Evolutionary conservation across 2,329 filamentous ascomycete genomes (phyloP), one percentile per base, ranked within the genome.

Genomic region (Fusarium sp.): DNA sequence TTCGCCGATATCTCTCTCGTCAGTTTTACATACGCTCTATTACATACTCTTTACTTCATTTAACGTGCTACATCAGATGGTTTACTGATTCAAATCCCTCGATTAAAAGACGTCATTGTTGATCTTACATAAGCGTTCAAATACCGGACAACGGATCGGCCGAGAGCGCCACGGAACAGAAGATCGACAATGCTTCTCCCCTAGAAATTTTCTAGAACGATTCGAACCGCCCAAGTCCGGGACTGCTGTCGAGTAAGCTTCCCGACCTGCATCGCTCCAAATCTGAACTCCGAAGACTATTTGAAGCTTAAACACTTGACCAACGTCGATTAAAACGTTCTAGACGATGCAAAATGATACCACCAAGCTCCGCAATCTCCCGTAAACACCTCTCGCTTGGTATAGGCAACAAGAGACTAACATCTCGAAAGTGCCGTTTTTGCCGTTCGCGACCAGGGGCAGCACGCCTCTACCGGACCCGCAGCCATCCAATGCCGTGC

Each of bases 181-280:
- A 49, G 59, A 44, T 56, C 59, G 31, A 33, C 51, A 11, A 6
- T 49, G 47, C 49, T n/a, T 49, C 11, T 39, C 35, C 26, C 44
- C 57, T 60, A 58, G 64, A 66, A 66, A 47, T 24, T 28, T 66
- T 67, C 64, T 41, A 58, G 64, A 67, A 67, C 13, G 24, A 20
- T 36, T 52, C 4, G n/a, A 52, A 52, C 8, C 48, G 31, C 22
- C 47, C 31, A 39, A 33, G 35, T 26, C 36, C 35, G 36, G 15
- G n/a, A 28, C 20, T 10, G 22, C 36, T 49, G 47, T 47, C 44
- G 22, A 39, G 15, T 15, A 36, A 65, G 15, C 26, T 48, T 57
- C 4, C 55, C 55, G 55, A 4, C 18, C 18, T 48, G 39, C 55
- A 36, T 48, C 31, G 10, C 24, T 13, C 14, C 48, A 52, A 20